Conservation (phyloP, 345 rosid species). For the Balakata baccata region DNA sequence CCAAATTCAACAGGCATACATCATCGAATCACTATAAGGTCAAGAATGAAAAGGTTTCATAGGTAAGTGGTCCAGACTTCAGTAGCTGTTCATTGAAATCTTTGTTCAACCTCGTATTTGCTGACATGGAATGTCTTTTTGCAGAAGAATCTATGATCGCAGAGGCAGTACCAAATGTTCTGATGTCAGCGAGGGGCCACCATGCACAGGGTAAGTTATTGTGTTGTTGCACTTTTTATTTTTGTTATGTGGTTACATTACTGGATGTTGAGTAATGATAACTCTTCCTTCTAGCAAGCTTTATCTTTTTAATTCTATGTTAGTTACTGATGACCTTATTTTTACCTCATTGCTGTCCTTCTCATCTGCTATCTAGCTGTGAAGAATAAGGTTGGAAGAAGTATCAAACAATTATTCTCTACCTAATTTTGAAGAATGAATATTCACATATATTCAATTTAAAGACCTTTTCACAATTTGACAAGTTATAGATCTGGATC, state of each 20-base stretch:
- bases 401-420: not conserved
- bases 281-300: not conserved
- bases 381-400: not conserved
- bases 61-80: conserved; percentile 41
- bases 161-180: conserved; percentile 88
- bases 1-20: conserved; percentile 95
- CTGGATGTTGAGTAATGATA: not conserved
- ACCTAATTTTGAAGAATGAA: not conserved
- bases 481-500: not conserved
- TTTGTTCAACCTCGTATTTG: not conserved
- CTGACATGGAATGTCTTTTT: conserved; percentile 23
- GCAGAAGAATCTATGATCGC: conserved; percentile 79
- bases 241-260: not conserved
- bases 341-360: not conserved
- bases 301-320: not conserved
- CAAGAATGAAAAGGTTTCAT: conserved; percentile 67
- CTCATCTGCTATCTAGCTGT: not conserved
- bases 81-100: conserved; percentile 5
- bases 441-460: not conserved
- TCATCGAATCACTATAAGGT: conserved; percentile 87
- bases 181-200: conserved; percentile 85
- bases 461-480: too few relatives aligned
- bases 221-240: not conserved
- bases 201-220: conserved; percentile 81
- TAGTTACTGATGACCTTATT: not conserved